phyloP scores from a whole-genome alignment of 345 rosid genomes.

The Eucalyptus cloeziana region DNA sequence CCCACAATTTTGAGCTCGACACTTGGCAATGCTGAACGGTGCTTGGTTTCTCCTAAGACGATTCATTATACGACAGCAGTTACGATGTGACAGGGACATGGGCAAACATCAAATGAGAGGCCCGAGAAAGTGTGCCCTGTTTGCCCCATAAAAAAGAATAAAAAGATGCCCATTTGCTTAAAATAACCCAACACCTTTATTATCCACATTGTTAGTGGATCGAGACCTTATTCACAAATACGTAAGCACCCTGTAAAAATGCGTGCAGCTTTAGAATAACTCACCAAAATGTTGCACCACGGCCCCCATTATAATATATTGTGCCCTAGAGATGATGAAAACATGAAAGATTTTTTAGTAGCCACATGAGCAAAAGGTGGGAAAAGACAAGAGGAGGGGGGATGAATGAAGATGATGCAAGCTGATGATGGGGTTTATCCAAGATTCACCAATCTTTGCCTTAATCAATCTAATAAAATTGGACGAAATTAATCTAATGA shows the following conservation, averaged over 20 bases:
- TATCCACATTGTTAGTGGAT: conserved; percentile 37
- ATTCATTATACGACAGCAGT: background rate
- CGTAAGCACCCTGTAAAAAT: conserved; percentile 10
- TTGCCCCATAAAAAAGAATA: background rate
- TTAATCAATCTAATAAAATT: background rate
- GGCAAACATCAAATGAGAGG: background rate
- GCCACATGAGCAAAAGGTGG: background rate
- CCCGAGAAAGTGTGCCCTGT: background rate
- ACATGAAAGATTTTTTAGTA: background rate
- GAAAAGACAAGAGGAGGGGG: background rate
- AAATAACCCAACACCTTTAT: conserved; percentile 4
- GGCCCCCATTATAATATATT: background rate
- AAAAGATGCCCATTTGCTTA: background rate
- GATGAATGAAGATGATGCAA: background rate
- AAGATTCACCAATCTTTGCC: background rate
- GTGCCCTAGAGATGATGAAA: background rate
- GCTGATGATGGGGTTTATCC: background rate
- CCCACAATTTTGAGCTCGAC: background rate
- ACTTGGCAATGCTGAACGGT: background rate
- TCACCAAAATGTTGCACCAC: background rate
- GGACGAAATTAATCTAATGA: background rate
- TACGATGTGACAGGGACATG: background rate
- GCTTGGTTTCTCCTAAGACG: background rate
- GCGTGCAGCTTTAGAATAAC: conserved; percentile 5
- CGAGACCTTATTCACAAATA: conserved; percentile 16